Evolutionary conservation across 2,329 filamentous ascomycete species (phyloP).

Genomic region (Talaromyces pinophilus): DNA sequence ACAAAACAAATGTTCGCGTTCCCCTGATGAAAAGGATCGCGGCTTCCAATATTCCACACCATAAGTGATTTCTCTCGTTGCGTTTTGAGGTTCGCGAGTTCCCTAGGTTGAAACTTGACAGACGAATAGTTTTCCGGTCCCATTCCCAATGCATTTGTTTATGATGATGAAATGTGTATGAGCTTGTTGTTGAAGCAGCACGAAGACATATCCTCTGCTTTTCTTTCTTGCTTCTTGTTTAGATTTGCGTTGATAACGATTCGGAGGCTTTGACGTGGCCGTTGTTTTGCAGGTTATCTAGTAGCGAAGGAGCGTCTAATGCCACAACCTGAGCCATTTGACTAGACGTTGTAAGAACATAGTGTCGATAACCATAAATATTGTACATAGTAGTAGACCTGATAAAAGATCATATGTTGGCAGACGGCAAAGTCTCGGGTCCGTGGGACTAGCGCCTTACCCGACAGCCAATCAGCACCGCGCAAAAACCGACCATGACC

Average conservation of each 20-base stretch:
- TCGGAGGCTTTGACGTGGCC: not conserved
- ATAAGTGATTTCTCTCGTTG: constrained; percentile 13
- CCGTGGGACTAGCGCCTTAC: constrained; percentile 17
- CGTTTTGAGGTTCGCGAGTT: not conserved
- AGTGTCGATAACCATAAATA: not conserved
- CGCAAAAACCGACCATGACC: constrained; percentile 31
- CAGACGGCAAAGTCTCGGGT: constrained; percentile 23
- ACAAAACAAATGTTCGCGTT: constrained; percentile 12
- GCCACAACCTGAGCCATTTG: not conserved
- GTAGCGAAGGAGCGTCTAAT: not conserved
- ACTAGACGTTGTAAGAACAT: not conserved
- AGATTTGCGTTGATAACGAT: not conserved
- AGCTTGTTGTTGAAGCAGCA: constrained; percentile 11
- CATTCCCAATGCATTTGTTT: not conserved
- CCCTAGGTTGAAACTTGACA: not conserved
- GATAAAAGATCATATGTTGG: not conserved
- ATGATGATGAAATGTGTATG: constrained; percentile 6
- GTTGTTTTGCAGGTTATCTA: not conserved
- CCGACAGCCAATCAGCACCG: constrained; percentile 37
- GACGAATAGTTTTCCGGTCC: not conserved
- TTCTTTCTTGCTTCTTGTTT: not conserved
- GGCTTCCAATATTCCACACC: constrained; percentile 5
- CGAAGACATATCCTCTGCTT: constrained; percentile 1
- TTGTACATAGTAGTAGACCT: not conserved
- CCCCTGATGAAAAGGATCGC: not conserved